phyloP scores from a whole-genome alignment of 208 protist genomes.

The Trypanosoma boissoni region DNA sequence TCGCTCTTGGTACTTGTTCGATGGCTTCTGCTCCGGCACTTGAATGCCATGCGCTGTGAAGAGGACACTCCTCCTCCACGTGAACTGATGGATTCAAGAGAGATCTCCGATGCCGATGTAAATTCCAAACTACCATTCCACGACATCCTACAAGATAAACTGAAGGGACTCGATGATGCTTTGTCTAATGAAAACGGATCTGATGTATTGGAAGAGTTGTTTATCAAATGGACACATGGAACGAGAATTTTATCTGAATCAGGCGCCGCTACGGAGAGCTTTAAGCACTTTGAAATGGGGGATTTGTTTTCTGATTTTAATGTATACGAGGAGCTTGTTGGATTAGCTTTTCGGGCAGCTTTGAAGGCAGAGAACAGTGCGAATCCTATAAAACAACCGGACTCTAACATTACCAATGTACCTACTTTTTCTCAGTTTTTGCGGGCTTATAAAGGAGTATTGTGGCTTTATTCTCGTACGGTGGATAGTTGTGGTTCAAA shows the following conservation, averaged over 20 bases:
- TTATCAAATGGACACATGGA: slow-evolving; percentile 23
- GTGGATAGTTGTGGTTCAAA: not conserved
- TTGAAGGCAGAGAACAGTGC: not conserved
- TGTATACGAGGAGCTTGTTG: slow-evolving; percentile 31
- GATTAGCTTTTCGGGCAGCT: slow-evolving; percentile 8
- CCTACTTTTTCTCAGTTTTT: slow-evolving; percentile 17
- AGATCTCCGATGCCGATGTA: not conserved
- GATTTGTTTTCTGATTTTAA: slow-evolving; percentile 28
- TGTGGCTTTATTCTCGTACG: slow-evolving; percentile 16
- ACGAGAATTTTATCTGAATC: slow-evolving; percentile 15
- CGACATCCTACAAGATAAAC: slow-evolving; percentile 10
- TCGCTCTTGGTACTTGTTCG: slow-evolving; percentile 47
- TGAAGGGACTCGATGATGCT: not conserved
- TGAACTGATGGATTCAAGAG: not conserved
- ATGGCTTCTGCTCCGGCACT: slow-evolving; percentile 38
- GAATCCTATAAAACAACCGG: not conserved
- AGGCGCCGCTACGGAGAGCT: slow-evolving; percentile 24
- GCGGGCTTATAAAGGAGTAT: slow-evolving; percentile 15
- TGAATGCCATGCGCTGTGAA: slow-evolving; percentile 24
- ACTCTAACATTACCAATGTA: slow-evolving; percentile 6
- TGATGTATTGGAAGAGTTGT: slow-evolving; percentile 19
- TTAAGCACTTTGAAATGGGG: slow-evolving; percentile 25
- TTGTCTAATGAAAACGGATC: not conserved
- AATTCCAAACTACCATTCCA: not conserved
- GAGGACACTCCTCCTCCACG: slow-evolving; percentile 28